These are phyloP conservation scores for Hypoxylon sp. DNA, from an alignment of 2,329 filamentous ascomycete species.

Conservation along the genomic window DNA sequence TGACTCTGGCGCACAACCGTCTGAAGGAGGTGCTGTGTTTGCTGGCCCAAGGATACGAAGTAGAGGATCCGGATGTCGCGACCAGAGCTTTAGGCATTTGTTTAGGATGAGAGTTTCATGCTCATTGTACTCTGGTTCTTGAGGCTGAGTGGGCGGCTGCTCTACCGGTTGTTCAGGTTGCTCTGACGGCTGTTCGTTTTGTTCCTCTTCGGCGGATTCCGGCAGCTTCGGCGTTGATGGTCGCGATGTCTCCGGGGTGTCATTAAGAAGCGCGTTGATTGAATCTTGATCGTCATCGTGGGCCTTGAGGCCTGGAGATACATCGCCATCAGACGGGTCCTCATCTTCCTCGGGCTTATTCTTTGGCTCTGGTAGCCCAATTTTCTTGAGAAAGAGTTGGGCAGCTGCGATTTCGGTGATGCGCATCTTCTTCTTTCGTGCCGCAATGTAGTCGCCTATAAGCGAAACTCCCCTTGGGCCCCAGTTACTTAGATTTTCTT, in stretches of 20 bases:
- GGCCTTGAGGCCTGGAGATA: constrained; percentile 55
- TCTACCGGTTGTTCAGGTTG: constrained; percentile 39
- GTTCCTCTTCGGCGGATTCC: constrained; percentile 44
- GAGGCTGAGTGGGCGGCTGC: constrained; percentile 36
- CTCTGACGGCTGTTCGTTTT: constrained; percentile 46
- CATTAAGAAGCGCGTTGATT: constrained; percentile 71
- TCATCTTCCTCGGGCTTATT: constrained; percentile 54
- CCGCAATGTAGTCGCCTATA: constrained; percentile 86
- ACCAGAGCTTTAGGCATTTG: constrained; percentile 77
- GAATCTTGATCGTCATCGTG: constrained; percentile 63
- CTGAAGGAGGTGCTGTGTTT: constrained; percentile 78
- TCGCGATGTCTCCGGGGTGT: constrained; percentile 69
- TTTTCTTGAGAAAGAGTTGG: constrained; percentile 74
- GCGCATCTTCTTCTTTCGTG: constrained; percentile 80
- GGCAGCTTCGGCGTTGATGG: constrained; percentile 52
- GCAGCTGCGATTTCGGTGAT: constrained; percentile 85
- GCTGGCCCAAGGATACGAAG: constrained; percentile 69
- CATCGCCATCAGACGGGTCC: constrained; percentile 57
- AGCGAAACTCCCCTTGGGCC: constrained; percentile 90
- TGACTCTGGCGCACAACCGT: constrained; percentile 68
- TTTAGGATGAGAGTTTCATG: constrained; percentile 64
- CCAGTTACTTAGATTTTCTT: constrained; percentile 89
- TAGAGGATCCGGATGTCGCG: constrained; percentile 70
- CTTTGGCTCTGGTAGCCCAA: constrained; percentile 64
- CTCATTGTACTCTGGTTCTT: constrained; percentile 62